These are phyloP conservation scores for Schrenkiella parvula DNA, from an alignment of 345 rosid species.

Conservation along the genomic window DNA sequence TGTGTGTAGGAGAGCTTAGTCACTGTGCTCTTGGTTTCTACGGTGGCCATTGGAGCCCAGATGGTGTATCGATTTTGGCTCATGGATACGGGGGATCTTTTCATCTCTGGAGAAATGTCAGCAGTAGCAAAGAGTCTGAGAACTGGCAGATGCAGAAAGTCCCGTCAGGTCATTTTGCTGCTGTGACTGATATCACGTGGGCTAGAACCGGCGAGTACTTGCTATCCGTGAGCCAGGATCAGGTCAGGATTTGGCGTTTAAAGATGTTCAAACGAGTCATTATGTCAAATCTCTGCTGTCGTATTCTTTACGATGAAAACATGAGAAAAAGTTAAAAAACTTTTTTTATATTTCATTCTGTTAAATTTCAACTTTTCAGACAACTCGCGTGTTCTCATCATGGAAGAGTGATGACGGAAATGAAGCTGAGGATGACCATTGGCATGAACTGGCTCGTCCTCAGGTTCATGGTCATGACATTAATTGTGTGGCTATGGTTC, in stretches of 20 bases:
- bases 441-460: constrained; percentile 96
- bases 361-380: constrained; percentile 38
- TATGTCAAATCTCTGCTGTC: neutral
- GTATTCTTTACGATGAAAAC: neutral
- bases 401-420: constrained; percentile 54
- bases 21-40: constrained; percentile 94
- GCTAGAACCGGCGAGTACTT: constrained; percentile 62
- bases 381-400: constrained; percentile 73
- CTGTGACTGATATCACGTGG: constrained; percentile 77
- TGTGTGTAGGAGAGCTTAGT: constrained; percentile 88
- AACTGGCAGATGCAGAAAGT: constrained; percentile 81
- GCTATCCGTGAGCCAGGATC: constrained; percentile 90
- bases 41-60: constrained; percentile 89
- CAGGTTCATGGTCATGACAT: constrained; percentile 98
- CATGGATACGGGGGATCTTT: constrained; percentile 95
- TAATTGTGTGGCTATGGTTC: constrained; percentile 70
- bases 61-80: constrained; percentile 62
- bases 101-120: constrained; percentile 81
- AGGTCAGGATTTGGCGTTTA: constrained; percentile 41
- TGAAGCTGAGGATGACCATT: constrained; percentile 37
- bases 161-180: constrained; percentile 82
- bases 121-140: constrained; percentile 43
- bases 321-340: neutral
- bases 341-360: neutral
- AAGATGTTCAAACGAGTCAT: neutral